phyloP scores from a whole-genome alignment of 2,329 filamentous ascomycete genomes.

The Phialocephala sp. region DNA sequence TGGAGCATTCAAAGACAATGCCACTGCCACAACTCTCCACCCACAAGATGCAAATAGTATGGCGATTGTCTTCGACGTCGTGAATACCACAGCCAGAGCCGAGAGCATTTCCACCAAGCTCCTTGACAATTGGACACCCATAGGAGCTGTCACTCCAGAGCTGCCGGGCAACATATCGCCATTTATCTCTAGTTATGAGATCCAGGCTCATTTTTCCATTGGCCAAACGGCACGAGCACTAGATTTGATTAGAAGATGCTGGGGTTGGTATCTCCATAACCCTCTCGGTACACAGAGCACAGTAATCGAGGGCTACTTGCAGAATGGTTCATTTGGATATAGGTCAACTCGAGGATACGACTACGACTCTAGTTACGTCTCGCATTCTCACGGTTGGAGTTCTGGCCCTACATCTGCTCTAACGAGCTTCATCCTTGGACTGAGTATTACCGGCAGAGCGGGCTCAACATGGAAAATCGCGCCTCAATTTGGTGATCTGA shows the following conservation, averaged over 20 bases:
- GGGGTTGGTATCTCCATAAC: constrained; percentile 66
- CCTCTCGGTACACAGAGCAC: constrained; percentile 62
- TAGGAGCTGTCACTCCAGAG: constrained; percentile 61
- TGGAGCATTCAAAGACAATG: constrained; percentile 42
- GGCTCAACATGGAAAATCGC: constrained; percentile 47
- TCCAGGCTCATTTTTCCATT: constrained; percentile 60
- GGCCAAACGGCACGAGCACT: constrained; percentile 56
- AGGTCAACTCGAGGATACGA: constrained; percentile 57
- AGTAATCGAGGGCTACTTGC: constrained; percentile 63
- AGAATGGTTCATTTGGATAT: constrained; percentile 62
- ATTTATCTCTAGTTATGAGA: constrained; percentile 64
- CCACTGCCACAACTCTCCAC: constrained; percentile 59
- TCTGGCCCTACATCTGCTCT: constrained; percentile 53
- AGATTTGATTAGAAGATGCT: constrained; percentile 59
- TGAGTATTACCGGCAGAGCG: constrained; percentile 45
- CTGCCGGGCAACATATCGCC: constrained; percentile 62
- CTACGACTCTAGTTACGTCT: constrained; percentile 49
- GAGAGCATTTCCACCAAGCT: constrained; percentile 42
- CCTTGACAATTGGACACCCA: constrained; percentile 57
- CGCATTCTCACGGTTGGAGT: constrained; percentile 56
- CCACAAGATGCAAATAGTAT: constrained; percentile 67
- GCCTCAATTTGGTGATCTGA: constrained; percentile 49
- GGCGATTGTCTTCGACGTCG: constrained; percentile 48
- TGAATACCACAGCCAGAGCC: constrained; percentile 34
- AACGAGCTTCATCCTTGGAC: constrained; percentile 50